These are phyloP conservation scores for Termitomyces sp. DNA, from an alignment of 1,284 basidiomycete species.

Conservation along the genomic window DNA sequence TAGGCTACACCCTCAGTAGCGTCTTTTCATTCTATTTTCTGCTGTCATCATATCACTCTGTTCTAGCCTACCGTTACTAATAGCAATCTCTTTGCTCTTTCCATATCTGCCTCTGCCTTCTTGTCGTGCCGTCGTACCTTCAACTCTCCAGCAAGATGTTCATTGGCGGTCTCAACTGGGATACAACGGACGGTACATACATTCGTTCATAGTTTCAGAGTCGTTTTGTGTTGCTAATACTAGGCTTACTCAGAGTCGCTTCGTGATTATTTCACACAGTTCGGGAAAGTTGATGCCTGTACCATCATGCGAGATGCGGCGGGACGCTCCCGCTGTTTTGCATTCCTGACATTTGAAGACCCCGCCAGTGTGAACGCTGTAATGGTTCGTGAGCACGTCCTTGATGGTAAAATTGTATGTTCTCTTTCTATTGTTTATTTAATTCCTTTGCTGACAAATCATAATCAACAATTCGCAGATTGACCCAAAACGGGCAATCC, in stretches of 20 bases:
- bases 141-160: conserved; percentile 86
- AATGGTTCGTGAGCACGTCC: conserved; percentile 82
- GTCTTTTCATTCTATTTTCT: conserved; percentile 47
- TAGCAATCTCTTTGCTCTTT: conserved; percentile 49
- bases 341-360: conserved; percentile 89
- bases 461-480: conserved; percentile 55
- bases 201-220: conserved; percentile 23
- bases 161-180: conserved; percentile 95
- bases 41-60: conserved; percentile 56
- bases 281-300: conserved; percentile 87
- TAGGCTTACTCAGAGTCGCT: conserved; percentile 61
- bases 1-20: conserved; percentile 74
- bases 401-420: conserved; percentile 91
- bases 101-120: conserved; percentile 28
- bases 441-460: conserved; percentile 15
- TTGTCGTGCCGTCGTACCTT: conserved; percentile 15
- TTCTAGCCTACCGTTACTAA: conserved; percentile 77
- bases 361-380: conserved; percentile 85
- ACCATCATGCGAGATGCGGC: conserved; percentile 94
- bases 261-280: conserved; percentile 82
- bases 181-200: conserved; percentile 87
- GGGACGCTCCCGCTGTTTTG: conserved; percentile 89
- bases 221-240: conserved; percentile 28
- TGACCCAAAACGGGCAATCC: conserved; percentile 98
- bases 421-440: conserved; percentile 7